phyloP scores from a whole-genome alignment of 2,329 filamentous ascomycete species.

The Colletotrichum melonis region DNA sequence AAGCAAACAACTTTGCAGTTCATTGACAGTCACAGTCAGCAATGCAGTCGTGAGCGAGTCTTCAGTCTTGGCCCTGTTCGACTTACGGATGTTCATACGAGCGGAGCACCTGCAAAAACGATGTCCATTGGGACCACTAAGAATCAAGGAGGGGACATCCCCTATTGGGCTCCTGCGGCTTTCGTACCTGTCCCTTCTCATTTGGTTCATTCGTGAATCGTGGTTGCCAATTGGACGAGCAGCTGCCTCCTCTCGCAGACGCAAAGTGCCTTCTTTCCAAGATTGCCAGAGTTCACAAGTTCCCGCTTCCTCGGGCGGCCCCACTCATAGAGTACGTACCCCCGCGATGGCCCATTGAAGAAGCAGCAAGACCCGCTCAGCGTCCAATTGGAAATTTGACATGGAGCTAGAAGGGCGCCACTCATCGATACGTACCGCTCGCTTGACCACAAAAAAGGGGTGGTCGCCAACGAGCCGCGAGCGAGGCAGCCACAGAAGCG shows the following conservation, averaged over 20 bases:
- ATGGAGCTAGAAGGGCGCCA: background rate
- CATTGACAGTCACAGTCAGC: background rate
- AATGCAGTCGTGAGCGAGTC: background rate
- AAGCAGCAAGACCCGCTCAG: conserved; percentile 9
- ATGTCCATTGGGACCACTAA: background rate
- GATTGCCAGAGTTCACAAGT: background rate
- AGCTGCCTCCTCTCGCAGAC: background rate
- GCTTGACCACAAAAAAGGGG: background rate
- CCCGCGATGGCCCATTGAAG: conserved; percentile 4
- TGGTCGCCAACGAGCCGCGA: conserved; percentile 14
- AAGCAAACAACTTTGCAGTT: background rate
- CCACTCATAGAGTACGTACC: background rate
- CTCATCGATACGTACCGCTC: background rate
- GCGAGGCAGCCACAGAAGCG: conserved; percentile 17
- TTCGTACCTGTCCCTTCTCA: background rate
- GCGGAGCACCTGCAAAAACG: background rate
- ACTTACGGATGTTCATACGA: conserved; percentile 30
- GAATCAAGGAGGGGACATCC: background rate
- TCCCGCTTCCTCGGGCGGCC: conserved; percentile 2
- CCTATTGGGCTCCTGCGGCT: background rate
- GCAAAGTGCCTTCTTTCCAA: background rate
- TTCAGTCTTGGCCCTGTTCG: conserved; percentile 10
- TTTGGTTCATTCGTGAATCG: background rate
- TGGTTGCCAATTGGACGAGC: background rate
- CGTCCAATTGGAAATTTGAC: conserved; percentile 21